Base-by-base conservation (phyloP, 1,284 basidiomycete genomes). In the Cryptococcus sp. region DNA sequence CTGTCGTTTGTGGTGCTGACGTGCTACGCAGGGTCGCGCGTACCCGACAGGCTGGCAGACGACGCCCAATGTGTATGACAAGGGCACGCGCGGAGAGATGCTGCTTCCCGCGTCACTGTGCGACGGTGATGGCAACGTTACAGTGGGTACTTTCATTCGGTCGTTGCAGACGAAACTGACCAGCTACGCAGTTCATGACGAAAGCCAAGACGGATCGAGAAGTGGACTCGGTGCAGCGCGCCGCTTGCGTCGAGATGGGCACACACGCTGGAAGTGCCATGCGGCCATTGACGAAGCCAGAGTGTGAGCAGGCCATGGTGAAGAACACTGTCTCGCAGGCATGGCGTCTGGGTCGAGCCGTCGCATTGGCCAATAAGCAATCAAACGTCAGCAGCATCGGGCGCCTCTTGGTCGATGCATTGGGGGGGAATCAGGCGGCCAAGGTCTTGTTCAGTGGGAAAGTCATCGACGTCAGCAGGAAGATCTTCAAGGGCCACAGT, bases 401-500 rank as follows among this genome's bases (percentile, higher is more conserved):
- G 16, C 41, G 57, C 3, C 62, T 70, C 40, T 80, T 86, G 3
- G 81, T 84, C 0, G 71, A 80, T 6, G 80, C 82, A 19, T 79
- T 86, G 45, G 80, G 85, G 16, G 79, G 81, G 16, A 65, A 81
- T 6, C 80, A 82, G 56, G 82, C 83, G 22, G 84, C 83, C 0
- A 80, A 78, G 47, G 80, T 83, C 19, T 70, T 85, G 38, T 85
- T 85, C 64, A 68, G 80, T 22, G 84, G 84, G 20, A 86, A 86
- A 74, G 83, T 85, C 45, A 62, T 81, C 25, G 81, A 82, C 45
- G 82, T 86, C 17, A 73, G 77, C 13, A 72, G 85, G 62, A 76
- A 75, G 70, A 77, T 83, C 5, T 71, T 78, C 61, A 82, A 81
- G 57, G 82, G 83, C 1, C 83, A 84, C 65, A 80, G 81, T 25